Conservation (phyloP, 1,284 basidiomycete species). For the Pyrrhoderma lamaoense region DNA sequence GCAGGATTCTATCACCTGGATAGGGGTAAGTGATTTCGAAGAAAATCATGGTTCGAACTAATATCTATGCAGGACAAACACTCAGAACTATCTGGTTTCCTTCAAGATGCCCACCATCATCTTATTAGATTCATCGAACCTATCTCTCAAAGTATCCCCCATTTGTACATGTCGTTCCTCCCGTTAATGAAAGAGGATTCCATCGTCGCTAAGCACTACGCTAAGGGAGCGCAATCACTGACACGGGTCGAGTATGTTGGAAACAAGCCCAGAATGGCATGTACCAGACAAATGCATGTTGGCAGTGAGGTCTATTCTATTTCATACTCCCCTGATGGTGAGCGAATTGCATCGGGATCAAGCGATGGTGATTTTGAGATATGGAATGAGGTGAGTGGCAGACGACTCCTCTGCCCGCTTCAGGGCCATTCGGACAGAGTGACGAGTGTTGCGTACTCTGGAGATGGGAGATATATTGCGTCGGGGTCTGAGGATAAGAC, state of each 20-base stretch:
- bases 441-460: neutral
- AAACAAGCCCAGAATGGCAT: no score
- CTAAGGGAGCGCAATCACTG: no score
- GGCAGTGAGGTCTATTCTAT: neutral
- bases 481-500: neutral
- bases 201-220: neutral
- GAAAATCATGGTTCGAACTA: no score
- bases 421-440: neutral
- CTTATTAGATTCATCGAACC: neutral
- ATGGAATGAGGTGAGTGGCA: neutral
- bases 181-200: conserved; percentile 17
- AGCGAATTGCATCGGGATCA: neutral
- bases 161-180: neutral
- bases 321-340: neutral
- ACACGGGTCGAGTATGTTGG: no score
- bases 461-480: conserved; percentile 7
- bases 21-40: neutral
- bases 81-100: no score
- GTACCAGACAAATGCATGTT: neutral
- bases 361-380: neutral
- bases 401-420: no score
- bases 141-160: neutral
- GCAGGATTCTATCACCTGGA: neutral
- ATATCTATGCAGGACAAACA: no score
- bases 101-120: no score